Conservation (phyloP, 2,329 filamentous ascomycete genomes). For the Penicillium sp. region DNA sequence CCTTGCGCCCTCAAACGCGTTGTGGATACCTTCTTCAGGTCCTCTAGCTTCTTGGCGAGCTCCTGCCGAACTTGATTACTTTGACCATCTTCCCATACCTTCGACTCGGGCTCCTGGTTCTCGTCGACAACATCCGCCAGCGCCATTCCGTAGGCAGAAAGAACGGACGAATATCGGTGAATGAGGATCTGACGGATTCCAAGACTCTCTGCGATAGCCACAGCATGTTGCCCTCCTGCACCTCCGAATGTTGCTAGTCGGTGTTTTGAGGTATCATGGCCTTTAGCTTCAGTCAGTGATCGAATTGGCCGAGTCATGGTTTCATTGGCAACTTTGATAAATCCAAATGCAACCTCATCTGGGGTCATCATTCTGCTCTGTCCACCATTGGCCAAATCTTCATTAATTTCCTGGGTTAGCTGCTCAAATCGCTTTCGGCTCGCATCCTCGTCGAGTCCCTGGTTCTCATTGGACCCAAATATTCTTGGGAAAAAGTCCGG, state of each 20-base stretch:
- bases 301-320: slow-evolving; percentile 84
- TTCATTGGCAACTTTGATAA: slow-evolving; percentile 84
- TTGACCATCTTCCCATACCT: slow-evolving; percentile 50
- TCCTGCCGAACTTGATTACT: slow-evolving; percentile 51
- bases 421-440: slow-evolving; percentile 66
- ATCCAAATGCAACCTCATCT: slow-evolving; percentile 83
- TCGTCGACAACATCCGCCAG: slow-evolving; percentile 73
- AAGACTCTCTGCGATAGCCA: slow-evolving; percentile 78
- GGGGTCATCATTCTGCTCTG: slow-evolving; percentile 51
- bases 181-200: slow-evolving; percentile 77
- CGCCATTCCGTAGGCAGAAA: slow-evolving; percentile 89
- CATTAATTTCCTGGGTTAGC: slow-evolving; percentile 69
- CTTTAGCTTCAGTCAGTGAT: slow-evolving; percentile 83
- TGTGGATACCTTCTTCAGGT: slow-evolving; percentile 69
- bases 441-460: slow-evolving; percentile 66
- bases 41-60: slow-evolving; percentile 67
- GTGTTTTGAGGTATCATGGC: slow-evolving; percentile 81
- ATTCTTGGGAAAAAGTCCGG: slow-evolving; percentile 93
- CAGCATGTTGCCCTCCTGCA: slow-evolving; percentile 83
- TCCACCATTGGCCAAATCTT: slow-evolving; percentile 45
- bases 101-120: slow-evolving; percentile 63
- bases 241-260: slow-evolving; percentile 81
- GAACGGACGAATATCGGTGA: slow-evolving; percentile 79
- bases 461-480: slow-evolving; percentile 76
- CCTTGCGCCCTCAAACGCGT: slow-evolving; percentile 67